These are phyloP conservation scores for Polygonum aviculare DNA, from an alignment of 148 eudicot genomes.

Conservation along the genomic window DNA sequence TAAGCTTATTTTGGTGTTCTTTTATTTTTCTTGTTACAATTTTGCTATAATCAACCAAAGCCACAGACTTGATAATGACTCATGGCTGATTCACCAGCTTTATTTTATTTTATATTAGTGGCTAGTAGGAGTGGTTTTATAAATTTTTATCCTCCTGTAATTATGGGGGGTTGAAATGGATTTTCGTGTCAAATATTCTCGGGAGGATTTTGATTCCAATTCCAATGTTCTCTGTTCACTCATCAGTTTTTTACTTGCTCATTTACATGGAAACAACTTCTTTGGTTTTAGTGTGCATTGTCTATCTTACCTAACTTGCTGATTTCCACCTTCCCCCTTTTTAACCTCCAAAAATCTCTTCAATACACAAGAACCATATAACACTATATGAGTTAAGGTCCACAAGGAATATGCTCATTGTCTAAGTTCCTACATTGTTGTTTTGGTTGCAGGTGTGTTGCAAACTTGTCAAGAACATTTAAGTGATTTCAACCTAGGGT, in stretches of 20 bases:
- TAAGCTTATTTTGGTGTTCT: neutral
- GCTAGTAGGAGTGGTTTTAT: neutral
- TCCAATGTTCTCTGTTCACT: constrained; percentile 11
- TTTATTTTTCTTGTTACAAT: no score
- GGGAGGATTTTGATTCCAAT: constrained; percentile 10
- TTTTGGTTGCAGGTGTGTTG: neutral
- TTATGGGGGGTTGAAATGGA: constrained; percentile 7
- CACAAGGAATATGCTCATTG: neutral
- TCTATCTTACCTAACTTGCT: neutral
- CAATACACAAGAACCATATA: constrained; percentile 4
- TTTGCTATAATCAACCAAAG: neutral
- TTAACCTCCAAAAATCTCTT: neutral
- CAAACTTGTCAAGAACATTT: neutral
- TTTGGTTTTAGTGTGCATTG: constrained; percentile 9
- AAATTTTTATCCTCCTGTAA: neutral
- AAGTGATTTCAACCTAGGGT: neutral
- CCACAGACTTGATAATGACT: neutral
- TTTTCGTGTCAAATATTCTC: constrained; percentile 7
- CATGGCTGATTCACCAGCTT: neutral
- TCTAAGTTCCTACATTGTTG: neutral
- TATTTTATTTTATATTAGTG: neutral
- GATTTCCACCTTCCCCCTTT: neutral
- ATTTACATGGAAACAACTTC: neutral
- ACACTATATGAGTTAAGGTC: neutral
- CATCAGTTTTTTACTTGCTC: constrained; percentile 7